These are phyloP conservation scores for Dioscorea zingiberensis DNA, from an alignment of 106 monocot genomes.

Conservation along the genomic window DNA sequence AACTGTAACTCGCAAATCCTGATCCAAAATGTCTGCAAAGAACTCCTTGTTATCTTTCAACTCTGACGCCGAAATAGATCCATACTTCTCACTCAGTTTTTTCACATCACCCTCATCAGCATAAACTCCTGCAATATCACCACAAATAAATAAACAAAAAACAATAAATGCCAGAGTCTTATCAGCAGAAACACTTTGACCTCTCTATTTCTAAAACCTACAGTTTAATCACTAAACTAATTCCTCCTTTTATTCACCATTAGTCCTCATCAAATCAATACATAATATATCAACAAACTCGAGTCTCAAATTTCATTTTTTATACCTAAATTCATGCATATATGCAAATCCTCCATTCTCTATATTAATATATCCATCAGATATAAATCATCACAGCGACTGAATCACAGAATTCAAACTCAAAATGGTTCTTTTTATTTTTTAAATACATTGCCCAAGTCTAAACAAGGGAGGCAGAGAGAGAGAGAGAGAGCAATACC, in stretches of 20 bases:
- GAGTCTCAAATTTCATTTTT: too few species aligned
- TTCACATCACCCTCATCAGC: conserved; percentile 66
- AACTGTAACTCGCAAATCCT: conserved; percentile 70
- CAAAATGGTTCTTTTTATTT: not conserved
- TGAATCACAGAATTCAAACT: not conserved
- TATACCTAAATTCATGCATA: not conserved
- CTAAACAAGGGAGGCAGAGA: not conserved
- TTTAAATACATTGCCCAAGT: not conserved
- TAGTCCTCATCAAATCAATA: too few species aligned
- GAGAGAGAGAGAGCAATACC: conserved; percentile 28
- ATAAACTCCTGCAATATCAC: conserved; percentile 62
- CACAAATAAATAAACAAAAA: not conserved
- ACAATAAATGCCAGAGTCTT: not conserved
- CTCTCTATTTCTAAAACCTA: too few species aligned
- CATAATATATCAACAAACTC: too few species aligned
- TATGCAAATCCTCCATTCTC: not conserved
- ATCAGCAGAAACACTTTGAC: too few species aligned
- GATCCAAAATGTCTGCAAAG: conserved; percentile 52
- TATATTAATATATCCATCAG: too few species aligned
- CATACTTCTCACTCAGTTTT: conserved; percentile 45
- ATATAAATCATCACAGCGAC: too few species aligned
- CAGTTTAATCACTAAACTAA: too few species aligned
- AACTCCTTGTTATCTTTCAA: conserved; percentile 51
- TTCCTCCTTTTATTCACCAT: too few species aligned
- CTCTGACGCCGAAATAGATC: conserved; percentile 29